Conservation (phyloP, 495 filamentous ascomycete species). For the Friedmanniomyces simplex region DNA sequence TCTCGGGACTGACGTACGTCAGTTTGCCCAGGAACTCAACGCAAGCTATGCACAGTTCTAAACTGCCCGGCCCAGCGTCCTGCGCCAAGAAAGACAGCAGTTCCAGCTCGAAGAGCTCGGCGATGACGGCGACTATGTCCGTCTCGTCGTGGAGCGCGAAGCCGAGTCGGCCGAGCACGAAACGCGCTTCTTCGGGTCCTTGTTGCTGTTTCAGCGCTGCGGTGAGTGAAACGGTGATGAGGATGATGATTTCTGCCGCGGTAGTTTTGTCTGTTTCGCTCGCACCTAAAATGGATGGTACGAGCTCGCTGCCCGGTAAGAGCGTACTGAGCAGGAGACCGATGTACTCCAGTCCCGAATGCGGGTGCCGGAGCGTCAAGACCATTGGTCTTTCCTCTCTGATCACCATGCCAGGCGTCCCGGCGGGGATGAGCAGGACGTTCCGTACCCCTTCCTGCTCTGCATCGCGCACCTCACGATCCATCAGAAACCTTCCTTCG, state of each 20-base stretch:
- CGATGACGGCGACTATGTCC: conserved; percentile 71
- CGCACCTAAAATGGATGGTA: background rate
- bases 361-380: conserved; percentile 10
- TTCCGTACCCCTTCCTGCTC: background rate
- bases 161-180: conserved; percentile 7
- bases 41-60: conserved; percentile 60
- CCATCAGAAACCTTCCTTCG: background rate
- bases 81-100: conserved; percentile 51
- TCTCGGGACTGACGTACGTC: background rate
- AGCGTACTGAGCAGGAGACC: conserved; percentile 54
- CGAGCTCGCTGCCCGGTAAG: conserved; percentile 15
- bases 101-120: conserved; percentile 72
- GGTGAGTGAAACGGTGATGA: conserved; percentile 49
- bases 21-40: conserved; percentile 67
- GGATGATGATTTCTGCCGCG: conserved; percentile 51
- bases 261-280: conserved; percentile 35
- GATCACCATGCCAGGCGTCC: conserved; percentile 14
- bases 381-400: conserved; percentile 17
- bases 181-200: conserved; percentile 5
- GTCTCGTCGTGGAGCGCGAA: conserved; percentile 26
- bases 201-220: conserved; percentile 19
- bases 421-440: conserved; percentile 11
- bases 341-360: conserved; percentile 63
- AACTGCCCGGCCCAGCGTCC: conserved; percentile 39
- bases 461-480: background rate